Evolutionary conservation across 352 stramenopile genomes (phyloP), one percentile per base, ranked within the genome.

Genomic region (Phytophthora sojae): DNA sequence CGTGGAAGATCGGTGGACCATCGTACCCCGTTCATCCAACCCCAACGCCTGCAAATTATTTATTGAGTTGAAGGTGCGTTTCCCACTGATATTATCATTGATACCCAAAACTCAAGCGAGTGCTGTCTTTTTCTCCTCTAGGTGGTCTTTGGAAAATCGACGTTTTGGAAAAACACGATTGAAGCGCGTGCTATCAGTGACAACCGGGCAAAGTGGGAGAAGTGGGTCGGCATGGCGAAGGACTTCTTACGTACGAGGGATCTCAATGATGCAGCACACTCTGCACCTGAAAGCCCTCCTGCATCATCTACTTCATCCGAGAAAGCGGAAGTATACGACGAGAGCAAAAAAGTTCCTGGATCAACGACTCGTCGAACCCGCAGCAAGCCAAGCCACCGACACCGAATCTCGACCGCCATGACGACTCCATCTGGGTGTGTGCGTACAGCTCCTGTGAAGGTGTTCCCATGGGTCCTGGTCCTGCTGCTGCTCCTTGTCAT

Each of bases 91-190:
- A 19, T n/a, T 21, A 21, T 11, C 6, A 2, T 19, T 19, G 39
- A n/a, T 47, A 21, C 0, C 15, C 14, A 17, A 19, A 19, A n/a
- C 17, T 47, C 2, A 47, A 14, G 3, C 21, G 39, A 7, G 15
- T 47, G 39, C 2, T 42, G 1, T 42, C 39, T 15, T 47, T 47
- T 19, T 35, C 59, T 47, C 30, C 14, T 58, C 6, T 62, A 88
- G 79, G 80, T 96, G 45, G 86, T 89, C 7, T 96, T 96, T 49
- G 80, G 73, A 57, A 94, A 94, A 64, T 95, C 88, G 21, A 96
- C 89, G 30, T 87, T 96, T 59, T 96, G 89, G 89, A 91, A 88
- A 53, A 83, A 89, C 26, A 84, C 82, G 62, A 96, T 96, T 64
- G 85, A 95, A 59, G 64, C 83, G 9, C 82, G 88, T 19, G 88